Evolutionary conservation across 2,329 filamentous ascomycete genomes (phyloP).

Genomic region (Ambrosiella beaveri): DNA sequence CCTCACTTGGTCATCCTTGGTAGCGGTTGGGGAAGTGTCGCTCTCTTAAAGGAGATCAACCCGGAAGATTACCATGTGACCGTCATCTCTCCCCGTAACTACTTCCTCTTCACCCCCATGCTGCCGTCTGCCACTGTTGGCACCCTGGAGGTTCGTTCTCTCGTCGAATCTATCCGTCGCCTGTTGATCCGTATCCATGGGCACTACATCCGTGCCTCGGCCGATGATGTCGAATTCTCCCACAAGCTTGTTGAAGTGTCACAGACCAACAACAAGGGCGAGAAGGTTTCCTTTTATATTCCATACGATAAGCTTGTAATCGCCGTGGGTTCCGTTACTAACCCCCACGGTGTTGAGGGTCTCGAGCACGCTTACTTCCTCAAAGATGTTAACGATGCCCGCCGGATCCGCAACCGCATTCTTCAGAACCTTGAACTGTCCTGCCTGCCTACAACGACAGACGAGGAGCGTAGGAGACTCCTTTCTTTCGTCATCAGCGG

Average conservation of each 20-base stretch:
- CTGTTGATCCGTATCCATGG: constrained; percentile 64
- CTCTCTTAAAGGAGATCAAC: constrained; percentile 75
- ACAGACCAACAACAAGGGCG: constrained; percentile 50
- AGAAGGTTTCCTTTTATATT: constrained; percentile 73
- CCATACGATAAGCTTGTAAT: constrained; percentile 95
- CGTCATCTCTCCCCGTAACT: constrained; percentile 83
- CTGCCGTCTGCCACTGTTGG: constrained; percentile 92
- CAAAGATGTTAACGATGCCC: constrained; percentile 86
- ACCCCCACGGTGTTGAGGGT: constrained; percentile 88
- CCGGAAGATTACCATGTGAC: constrained; percentile 91
- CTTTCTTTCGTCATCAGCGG: constrained; percentile 94
- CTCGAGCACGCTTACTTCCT: constrained; percentile 87
- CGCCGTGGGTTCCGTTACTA: constrained; percentile 80
- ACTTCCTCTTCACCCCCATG: constrained; percentile 98
- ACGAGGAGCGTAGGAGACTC: constrained; percentile 71
- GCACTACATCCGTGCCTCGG: constrained; percentile 76
- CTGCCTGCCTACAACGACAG: constrained; percentile 78
- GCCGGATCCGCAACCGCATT: constrained; percentile 73
- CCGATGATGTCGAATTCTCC: constrained; percentile 81
- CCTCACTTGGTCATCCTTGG: constrained; percentile 84
- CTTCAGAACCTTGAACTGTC: constrained; percentile 80
- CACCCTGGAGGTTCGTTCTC: constrained; percentile 73
- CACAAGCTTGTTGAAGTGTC: constrained; percentile 79
- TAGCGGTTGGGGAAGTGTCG: constrained; percentile 88
- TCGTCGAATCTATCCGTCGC: constrained; percentile 82